Conservation (phyloP, 2,329 filamentous ascomycete genomes). For the Tolypocladium tropicale region DNA sequence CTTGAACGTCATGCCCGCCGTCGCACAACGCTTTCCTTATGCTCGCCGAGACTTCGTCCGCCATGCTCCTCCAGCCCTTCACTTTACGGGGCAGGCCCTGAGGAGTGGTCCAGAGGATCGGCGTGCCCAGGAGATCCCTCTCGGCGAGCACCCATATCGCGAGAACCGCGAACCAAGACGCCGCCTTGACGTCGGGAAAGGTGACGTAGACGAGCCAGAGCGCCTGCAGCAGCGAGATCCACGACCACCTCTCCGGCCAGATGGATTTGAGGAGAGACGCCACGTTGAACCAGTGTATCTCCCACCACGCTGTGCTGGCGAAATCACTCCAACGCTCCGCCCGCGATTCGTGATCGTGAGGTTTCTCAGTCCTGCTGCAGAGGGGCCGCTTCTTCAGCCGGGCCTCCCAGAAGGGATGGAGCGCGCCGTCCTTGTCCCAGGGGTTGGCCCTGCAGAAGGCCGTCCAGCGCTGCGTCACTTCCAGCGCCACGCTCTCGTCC, state of each 20-base stretch:
- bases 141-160: not conserved
- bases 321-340: not conserved
- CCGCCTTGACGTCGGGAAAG: not conserved
- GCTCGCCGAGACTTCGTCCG: not conserved
- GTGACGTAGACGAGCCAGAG: not conserved
- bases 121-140: not conserved
- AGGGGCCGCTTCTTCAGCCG: not conserved
- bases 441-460: not conserved
- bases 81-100: not conserved
- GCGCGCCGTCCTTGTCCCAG: not conserved
- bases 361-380: not conserved
- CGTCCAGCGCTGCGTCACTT: not conserved
- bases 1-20: not conserved
- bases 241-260: not conserved
- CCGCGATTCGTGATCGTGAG: not conserved
- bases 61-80: not conserved
- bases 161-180: not conserved
- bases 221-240: not conserved
- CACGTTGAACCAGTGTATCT: not conserved
- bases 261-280: not conserved
- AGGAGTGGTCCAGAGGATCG: not conserved
- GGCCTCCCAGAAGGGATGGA: not conserved
- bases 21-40: not conserved
- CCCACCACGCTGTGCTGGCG: not conserved
- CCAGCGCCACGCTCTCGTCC: not conserved